Conservation (phyloP, 2,329 filamentous ascomycete genomes). For the Colletotrichum australisinense region DNA sequence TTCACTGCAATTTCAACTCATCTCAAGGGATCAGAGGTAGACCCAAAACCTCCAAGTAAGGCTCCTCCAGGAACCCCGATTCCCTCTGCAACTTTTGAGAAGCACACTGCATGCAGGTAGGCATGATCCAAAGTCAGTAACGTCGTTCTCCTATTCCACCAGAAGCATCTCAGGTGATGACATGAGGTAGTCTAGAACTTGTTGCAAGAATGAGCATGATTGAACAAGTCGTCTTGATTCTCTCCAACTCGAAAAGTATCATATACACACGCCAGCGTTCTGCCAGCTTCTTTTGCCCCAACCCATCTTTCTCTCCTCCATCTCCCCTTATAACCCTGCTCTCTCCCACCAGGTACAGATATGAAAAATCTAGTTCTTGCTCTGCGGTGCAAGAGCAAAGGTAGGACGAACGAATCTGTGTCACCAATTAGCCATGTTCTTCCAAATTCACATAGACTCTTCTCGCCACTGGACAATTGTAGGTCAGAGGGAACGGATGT, state of each 20-base stretch:
- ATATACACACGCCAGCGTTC: slow-evolving; percentile 19
- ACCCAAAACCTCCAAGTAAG: background rate
- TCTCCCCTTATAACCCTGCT: background rate
- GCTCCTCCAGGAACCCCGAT: no score
- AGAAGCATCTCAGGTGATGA: no score
- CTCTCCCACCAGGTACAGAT: background rate
- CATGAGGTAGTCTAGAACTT: background rate
- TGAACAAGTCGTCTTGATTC: slow-evolving; percentile 13
- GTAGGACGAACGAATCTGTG: slow-evolving; percentile 84
- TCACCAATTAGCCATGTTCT: background rate
- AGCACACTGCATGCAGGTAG: no score
- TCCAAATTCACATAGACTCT: background rate
- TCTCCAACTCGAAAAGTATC: slow-evolving; percentile 9
- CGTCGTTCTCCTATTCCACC: background rate
- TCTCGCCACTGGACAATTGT: rapidly evolving
- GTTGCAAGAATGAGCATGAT: background rate
- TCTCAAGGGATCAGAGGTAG: background rate
- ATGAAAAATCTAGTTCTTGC: slow-evolving; percentile 59
- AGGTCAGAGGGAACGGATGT: background rate
- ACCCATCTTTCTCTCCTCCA: background rate
- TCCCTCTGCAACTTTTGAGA: no score
- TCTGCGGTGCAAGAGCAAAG: slow-evolving; percentile 77
- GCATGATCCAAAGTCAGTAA: no score
- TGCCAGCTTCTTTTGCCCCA: background rate
- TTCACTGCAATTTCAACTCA: background rate